phyloP scores from a whole-genome alignment of 2,329 filamentous ascomycete species.

The Fusarium circinatum region DNA sequence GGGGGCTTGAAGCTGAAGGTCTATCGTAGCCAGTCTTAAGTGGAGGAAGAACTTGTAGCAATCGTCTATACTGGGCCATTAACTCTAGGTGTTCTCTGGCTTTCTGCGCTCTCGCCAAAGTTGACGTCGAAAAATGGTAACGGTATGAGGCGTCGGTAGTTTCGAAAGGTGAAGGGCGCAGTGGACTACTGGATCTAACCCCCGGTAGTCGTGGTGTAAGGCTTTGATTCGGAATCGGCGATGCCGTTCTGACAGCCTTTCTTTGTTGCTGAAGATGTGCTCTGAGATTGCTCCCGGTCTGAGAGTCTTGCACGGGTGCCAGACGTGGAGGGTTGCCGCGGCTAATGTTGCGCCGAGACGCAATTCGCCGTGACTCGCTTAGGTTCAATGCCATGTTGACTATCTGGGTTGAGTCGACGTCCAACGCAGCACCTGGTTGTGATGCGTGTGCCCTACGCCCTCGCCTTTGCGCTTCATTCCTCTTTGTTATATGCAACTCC shows the following conservation, averaged over 20 bases:
- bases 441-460: slow-evolving; percentile 25
- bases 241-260: slow-evolving; percentile 68
- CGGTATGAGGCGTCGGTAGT: slow-evolving; percentile 59
- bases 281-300: slow-evolving; percentile 68
- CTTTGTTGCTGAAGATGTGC: slow-evolving; percentile 79
- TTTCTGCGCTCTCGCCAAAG: slow-evolving; percentile 82
- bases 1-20: slow-evolving; percentile 54
- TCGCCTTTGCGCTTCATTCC: slow-evolving; percentile 29
- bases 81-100: slow-evolving; percentile 88
- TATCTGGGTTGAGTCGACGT: slow-evolving; percentile 86
- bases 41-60: slow-evolving; percentile 83
- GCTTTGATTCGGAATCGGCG: slow-evolving; percentile 63
- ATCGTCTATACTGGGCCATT: slow-evolving; percentile 81
- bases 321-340: slow-evolving; percentile 62
- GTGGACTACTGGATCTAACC: slow-evolving; percentile 54
- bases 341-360: slow-evolving; percentile 65
- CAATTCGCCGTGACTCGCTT: slow-evolving; percentile 80
- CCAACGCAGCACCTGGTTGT: slow-evolving; percentile 53
- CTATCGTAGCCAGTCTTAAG: slow-evolving; percentile 62
- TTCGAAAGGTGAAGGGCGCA: slow-evolving; percentile 61
- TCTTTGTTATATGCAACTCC: slow-evolving; percentile 37
- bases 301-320: slow-evolving; percentile 63
- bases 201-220: slow-evolving; percentile 55
- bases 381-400: slow-evolving; percentile 91
- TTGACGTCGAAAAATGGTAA: slow-evolving; percentile 81